Percentiles rank a stretch among this genome's conserved stretches.
Evolutionary conservation across 2,329 filamentous ascomycete genomes (phyloP).

Genomic region (Colletotrichum coccodes): DNA sequence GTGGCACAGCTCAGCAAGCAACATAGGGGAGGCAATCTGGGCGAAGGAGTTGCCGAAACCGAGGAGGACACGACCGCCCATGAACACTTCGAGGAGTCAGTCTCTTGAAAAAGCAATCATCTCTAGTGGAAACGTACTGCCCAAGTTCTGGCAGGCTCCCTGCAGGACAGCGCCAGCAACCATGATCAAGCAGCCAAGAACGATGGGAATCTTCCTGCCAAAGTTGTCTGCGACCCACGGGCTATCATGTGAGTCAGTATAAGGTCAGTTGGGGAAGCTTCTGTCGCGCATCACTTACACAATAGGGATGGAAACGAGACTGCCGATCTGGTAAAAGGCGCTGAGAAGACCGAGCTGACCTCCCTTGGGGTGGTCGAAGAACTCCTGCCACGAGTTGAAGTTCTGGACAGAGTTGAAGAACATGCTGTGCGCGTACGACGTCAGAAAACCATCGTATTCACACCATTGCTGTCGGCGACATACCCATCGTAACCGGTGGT

Average conservation of each 20-base stretch:
- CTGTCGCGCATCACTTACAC: slow-evolving; percentile 50
- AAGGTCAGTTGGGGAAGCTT: not conserved
- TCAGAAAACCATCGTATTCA: slow-evolving; percentile 2
- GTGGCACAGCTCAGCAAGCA: slow-evolving; percentile 64
- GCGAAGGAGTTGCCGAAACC: slow-evolving; percentile 66
- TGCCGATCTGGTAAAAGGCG: slow-evolving; percentile 69
- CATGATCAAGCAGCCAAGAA: slow-evolving; percentile 65
- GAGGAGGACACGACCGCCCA: slow-evolving; percentile 65
- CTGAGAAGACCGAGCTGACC: slow-evolving; percentile 62
- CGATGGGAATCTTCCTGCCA: slow-evolving; percentile 63
- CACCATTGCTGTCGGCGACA: slow-evolving; percentile 24
- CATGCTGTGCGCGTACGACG: slow-evolving; percentile 42
- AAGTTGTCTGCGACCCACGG: slow-evolving; percentile 64
- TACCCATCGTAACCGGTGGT: slow-evolving; percentile 68
- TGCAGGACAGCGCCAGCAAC: slow-evolving; percentile 66
- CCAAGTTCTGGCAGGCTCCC: slow-evolving; percentile 56
- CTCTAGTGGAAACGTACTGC: slow-evolving; percentile 36
- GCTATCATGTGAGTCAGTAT: slow-evolving; percentile 35
- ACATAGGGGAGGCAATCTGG: slow-evolving; percentile 62
- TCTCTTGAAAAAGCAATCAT: not conserved
- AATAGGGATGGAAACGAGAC: slow-evolving; percentile 65
- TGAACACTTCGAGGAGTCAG: slow-evolving; percentile 42
- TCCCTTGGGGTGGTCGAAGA: slow-evolving; percentile 58
- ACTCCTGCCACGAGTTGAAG: slow-evolving; percentile 55
- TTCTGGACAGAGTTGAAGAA: slow-evolving; percentile 57